Evolutionary conservation across 148 eudicot species (phyloP).

Genomic region (Silene latifolia): DNA sequence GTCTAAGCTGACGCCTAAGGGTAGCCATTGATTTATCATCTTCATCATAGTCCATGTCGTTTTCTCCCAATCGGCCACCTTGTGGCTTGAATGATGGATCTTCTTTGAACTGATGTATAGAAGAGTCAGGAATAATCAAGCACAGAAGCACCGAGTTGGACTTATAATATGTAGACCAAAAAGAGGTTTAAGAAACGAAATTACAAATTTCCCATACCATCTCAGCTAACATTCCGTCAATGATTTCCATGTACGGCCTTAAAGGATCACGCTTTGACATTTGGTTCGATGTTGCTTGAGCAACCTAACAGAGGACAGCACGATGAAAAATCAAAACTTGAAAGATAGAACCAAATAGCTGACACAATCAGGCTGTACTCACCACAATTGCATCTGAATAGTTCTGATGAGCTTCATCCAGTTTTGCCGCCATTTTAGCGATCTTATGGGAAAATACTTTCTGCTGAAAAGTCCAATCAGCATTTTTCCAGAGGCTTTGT

Average conservation of each 20-base stretch:
- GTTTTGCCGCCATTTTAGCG: conserved; percentile 83
- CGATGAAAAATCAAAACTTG: neutral
- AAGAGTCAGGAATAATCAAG: conserved; percentile 18
- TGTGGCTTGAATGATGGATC: conserved; percentile 93
- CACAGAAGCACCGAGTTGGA: neutral
- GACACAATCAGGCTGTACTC: conserved; percentile 29
- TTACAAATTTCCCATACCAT: conserved; percentile 51
- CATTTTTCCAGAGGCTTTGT: conserved; percentile 82
- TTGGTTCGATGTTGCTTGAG: conserved; percentile 93
- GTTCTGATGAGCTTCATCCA: conserved; percentile 92
- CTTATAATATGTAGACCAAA: neutral
- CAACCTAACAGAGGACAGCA: conserved; percentile 44
- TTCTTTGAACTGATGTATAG: conserved; percentile 53
- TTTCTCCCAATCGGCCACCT: conserved; percentile 87
- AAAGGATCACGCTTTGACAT: conserved; percentile 92
- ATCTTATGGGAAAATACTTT: conserved; percentile 85
- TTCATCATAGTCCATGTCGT: conserved; percentile 91
- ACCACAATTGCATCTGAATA: conserved; percentile 91
- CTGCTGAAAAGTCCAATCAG: conserved; percentile 87
- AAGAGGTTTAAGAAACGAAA: neutral
- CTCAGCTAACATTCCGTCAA: conserved; percentile 79
- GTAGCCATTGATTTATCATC: conserved; percentile 96
- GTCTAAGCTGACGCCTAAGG: conserved; percentile 83
- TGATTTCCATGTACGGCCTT: conserved; percentile 75
- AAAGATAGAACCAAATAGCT: neutral